Evolutionary conservation across 768 basidiomycete genomes (phyloP).

Genomic region (Clitopilus passeckerianus): DNA sequence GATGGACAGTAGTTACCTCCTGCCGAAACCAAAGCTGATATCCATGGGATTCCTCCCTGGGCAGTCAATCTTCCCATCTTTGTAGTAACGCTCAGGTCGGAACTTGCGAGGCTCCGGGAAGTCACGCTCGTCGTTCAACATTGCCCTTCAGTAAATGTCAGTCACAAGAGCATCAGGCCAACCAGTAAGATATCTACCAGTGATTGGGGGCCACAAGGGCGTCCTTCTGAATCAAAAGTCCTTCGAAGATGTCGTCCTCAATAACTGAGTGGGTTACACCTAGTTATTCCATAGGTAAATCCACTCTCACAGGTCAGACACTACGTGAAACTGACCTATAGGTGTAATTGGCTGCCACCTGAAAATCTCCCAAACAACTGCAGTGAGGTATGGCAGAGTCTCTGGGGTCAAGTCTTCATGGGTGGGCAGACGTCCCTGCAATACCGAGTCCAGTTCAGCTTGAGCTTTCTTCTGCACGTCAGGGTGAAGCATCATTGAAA

Average conservation of each 20-base stretch:
- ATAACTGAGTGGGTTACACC: background rate
- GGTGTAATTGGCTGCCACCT: background rate
- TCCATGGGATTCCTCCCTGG: background rate
- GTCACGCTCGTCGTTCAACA: slow-evolving; percentile 19
- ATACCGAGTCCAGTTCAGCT: background rate
- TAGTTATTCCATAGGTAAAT: background rate
- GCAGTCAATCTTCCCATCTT: slow-evolving; percentile 12
- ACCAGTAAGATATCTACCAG: background rate
- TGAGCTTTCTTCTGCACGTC: background rate
- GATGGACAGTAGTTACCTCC: background rate
- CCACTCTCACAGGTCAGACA: background rate
- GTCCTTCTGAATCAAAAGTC: background rate
- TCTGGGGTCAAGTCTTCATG: background rate
- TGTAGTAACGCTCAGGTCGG: slow-evolving; percentile 24
- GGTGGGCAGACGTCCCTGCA: background rate
- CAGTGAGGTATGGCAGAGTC: background rate
- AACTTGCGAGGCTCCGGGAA: slow-evolving; percentile 25
- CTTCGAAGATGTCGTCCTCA: background rate
- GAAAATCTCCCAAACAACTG: background rate
- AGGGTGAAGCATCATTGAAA: background rate
- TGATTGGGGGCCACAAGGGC: background rate
- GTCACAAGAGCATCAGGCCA: background rate
- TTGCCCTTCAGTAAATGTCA: slow-evolving; percentile 17
- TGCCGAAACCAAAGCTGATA: background rate
- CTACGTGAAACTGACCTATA: background rate